These are phyloP conservation scores for Fusarium buxicola DNA, from an alignment of 2,329 filamentous ascomycete species.

Conservation along the genomic window DNA sequence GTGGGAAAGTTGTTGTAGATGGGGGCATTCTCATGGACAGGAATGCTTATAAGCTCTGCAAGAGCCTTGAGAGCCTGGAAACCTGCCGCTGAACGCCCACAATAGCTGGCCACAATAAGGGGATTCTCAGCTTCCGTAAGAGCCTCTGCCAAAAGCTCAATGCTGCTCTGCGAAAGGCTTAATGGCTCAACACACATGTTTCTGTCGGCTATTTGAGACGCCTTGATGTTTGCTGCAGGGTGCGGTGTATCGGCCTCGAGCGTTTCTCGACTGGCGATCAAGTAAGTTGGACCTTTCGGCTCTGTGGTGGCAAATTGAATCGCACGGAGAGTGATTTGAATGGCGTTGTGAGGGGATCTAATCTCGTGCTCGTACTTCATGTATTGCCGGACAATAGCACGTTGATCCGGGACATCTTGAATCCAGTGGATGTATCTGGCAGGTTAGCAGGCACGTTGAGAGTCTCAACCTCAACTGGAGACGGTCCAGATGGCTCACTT, in stretches of 20 bases:
- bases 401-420: conserved; percentile 30
- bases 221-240: conserved; percentile 5
- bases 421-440: conserved; percentile 34
- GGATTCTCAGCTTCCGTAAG: conserved; percentile 9
- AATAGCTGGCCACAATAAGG: conserved; percentile 25
- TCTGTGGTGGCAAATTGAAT: conserved; percentile 42
- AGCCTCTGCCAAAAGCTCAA: conserved; percentile 3
- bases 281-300: conserved; percentile 43
- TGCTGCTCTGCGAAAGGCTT: background rate
- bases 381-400: conserved; percentile 28
- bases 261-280: conserved; percentile 44
- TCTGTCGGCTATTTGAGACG: background rate
- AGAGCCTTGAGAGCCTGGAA: conserved; percentile 15
- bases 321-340: conserved; percentile 24
- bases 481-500: background rate
- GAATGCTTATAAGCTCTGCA: conserved; percentile 10
- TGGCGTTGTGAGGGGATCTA: conserved; percentile 11
- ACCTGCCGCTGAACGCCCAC: conserved; percentile 8
- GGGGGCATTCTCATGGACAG: conserved; percentile 24
- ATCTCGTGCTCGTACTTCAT: conserved; percentile 24
- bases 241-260: conserved; percentile 40
- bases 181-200: conserved; percentile 3
- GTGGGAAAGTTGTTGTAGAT: conserved; percentile 33
- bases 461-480: too few relatives aligned
- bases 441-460: background rate